These are phyloP conservation scores for Eutypa lata DNA, from an alignment of 2,329 filamentous ascomycete species.

Conservation along the genomic window DNA sequence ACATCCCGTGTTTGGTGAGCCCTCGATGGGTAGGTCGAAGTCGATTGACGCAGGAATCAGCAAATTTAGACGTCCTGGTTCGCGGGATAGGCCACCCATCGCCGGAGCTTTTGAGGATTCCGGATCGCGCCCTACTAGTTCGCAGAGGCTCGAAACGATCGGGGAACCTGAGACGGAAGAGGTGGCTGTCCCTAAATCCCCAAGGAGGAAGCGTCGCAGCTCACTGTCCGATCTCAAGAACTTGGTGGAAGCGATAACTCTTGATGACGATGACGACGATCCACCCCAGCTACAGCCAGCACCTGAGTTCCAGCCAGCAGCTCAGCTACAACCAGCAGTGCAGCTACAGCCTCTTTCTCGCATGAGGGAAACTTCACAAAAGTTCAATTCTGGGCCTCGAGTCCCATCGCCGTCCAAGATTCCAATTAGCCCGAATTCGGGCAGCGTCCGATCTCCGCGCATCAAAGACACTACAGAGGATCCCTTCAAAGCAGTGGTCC, in stretches of 20 bases:
- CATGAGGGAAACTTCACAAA: slow-evolving; percentile 53
- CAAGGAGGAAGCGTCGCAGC: slow-evolving; percentile 80
- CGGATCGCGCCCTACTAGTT: slow-evolving; percentile 52
- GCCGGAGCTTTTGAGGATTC: slow-evolving; percentile 60
- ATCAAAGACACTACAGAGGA: slow-evolving; percentile 47
- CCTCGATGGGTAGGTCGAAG: slow-evolving; percentile 53
- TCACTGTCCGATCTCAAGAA: slow-evolving; percentile 82
- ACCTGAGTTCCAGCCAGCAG: slow-evolving; percentile 10
- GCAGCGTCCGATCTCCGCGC: slow-evolving; percentile 31
- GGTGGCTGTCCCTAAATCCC: slow-evolving; percentile 34
- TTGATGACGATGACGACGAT: slow-evolving; percentile 38
- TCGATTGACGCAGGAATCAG: slow-evolving; percentile 68
- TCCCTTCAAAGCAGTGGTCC: slow-evolving; percentile 14
- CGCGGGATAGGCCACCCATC: slow-evolving; percentile 59
- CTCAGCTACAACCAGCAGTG: too few relatives aligned
- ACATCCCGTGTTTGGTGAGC: slow-evolving; percentile 56
- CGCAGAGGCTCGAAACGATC: slow-evolving; percentile 57
- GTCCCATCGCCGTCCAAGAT: slow-evolving; percentile 46
- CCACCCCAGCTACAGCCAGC: too few relatives aligned
- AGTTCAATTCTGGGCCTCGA: slow-evolving; percentile 52
- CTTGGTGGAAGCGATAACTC: slow-evolving; percentile 60
- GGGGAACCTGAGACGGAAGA: slow-evolving; percentile 52
- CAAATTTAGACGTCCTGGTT: slow-evolving; percentile 49
- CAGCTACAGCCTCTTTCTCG: slow-evolving; percentile 46
- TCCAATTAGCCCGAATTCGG: slow-evolving; percentile 46